Evolutionary conservation across 768 basidiomycete species (phyloP).

Genomic region (Macrocybe gigantea): DNA sequence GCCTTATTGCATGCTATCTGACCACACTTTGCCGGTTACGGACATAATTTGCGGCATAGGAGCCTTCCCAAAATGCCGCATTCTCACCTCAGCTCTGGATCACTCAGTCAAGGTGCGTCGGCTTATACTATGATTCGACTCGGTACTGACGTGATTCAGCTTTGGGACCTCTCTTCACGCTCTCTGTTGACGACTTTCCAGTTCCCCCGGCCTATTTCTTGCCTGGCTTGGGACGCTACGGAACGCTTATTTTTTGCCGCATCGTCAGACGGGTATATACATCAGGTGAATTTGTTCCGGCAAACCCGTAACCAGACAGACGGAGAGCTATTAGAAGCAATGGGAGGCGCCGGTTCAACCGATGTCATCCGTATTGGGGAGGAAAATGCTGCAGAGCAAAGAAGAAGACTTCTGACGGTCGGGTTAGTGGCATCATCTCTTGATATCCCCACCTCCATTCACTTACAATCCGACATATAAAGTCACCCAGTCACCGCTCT

Average conservation of each 20-base stretch:
- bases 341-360: conserved; percentile 67
- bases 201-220: conserved; percentile 72
- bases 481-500: conserved; percentile 46
- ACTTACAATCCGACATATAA: background rate
- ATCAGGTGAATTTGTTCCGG: conserved; percentile 76
- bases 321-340: conserved; percentile 52
- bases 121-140: conserved; percentile 1
- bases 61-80: conserved; percentile 66
- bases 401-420: conserved; percentile 62
- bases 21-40: conserved; percentile 89
- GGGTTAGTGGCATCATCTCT: conserved; percentile 39
- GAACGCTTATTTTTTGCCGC: conserved; percentile 90
- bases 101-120: conserved; percentile 80
- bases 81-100: conserved; percentile 80
- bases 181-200: conserved; percentile 81
- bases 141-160: conserved; percentile 29
- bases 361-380: conserved; percentile 70
- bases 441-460: background rate
- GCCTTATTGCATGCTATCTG: conserved; percentile 76
- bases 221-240: conserved; percentile 71
- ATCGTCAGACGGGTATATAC: conserved; percentile 66
- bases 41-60: conserved; percentile 80
- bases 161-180: conserved; percentile 76
- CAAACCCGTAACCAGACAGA: conserved; percentile 50
- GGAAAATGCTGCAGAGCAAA: conserved; percentile 37